These are phyloP conservation scores for Schwanniomyces pseudopolymorphus DNA, from an alignment of 805 yeast genomes.

Conservation along the genomic window DNA sequence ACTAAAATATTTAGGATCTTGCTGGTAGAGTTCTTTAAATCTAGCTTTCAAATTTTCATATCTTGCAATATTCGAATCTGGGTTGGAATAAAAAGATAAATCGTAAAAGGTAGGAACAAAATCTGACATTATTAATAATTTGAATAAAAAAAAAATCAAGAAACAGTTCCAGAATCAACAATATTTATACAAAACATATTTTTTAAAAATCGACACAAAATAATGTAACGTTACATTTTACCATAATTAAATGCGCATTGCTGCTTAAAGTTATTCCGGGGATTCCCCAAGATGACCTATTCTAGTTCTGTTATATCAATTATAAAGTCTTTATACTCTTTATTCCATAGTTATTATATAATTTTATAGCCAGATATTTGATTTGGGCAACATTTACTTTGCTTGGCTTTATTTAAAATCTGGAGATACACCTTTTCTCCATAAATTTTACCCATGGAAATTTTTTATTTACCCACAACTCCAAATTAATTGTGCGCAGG, in stretches of 20 bases:
- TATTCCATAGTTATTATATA: too few relatives aligned
- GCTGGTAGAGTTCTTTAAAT: conserved; percentile 23
- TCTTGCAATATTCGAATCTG: conserved; percentile 22
- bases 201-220: not conserved
- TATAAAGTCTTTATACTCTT: too few relatives aligned
- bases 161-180: not conserved
- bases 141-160: not conserved
- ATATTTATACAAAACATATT: not conserved
- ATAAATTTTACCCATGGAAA: not conserved
- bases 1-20: conserved; percentile 46
- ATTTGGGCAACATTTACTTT: too few relatives aligned
- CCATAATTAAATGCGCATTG: not conserved
- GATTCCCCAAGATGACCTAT: not conserved
- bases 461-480: not conserved
- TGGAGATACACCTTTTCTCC: too few relatives aligned
- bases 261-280: not conserved
- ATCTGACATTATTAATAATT: conserved; percentile 8
- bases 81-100: conserved; percentile 35
- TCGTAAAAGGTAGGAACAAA: conserved; percentile 34
- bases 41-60: conserved; percentile 20
- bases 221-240: conserved; percentile 15
- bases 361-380: too few relatives aligned
- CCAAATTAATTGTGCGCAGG: not conserved
- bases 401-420: too few relatives aligned
- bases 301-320: too few relatives aligned